Conservation (phyloP, 441 rosid species). For the Populus hybrid region DNA sequence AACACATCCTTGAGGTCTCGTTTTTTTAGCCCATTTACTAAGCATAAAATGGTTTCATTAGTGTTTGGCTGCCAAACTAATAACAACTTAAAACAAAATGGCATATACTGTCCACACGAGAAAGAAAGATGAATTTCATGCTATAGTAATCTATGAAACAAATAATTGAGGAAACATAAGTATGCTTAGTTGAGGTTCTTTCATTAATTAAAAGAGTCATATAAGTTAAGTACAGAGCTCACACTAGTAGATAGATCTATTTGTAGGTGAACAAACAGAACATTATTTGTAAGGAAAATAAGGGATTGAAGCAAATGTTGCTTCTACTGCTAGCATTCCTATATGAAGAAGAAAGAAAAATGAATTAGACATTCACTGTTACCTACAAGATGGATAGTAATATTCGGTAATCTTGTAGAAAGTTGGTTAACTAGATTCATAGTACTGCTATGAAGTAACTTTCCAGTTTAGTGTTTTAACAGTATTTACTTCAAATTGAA, state of each 20-base stretch:
- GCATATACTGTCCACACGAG: neutral
- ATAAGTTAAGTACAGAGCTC: neutral
- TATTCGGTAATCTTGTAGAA: neutral
- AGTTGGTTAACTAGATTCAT: neutral
- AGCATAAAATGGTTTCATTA: neutral
- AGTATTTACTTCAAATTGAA: conserved; percentile 45
- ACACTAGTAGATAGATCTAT: neutral
- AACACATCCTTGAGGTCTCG: neutral
- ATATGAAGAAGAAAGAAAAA: conserved; percentile 12
- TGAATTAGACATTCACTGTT: neutral
- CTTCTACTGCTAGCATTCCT: conserved; percentile 98
- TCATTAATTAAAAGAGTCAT: neutral
- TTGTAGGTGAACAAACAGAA: neutral
- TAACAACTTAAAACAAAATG: neutral
- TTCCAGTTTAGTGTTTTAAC: neutral
- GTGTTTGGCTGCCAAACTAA: neutral
- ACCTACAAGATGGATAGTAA: neutral
- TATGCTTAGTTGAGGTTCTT: neutral
- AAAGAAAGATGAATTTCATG: no score
- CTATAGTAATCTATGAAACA: neutral
- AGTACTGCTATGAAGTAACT: neutral
- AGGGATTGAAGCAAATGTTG: conserved; percentile 50
- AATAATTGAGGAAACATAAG: neutral
- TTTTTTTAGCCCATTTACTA: no score
- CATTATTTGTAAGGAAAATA: neutral